Percentiles rank a stretch among this genome's conserved stretches.
These are phyloP conservation scores for Lablab purpureus DNA, from an alignment of 306 rosid genomes.

Conservation along the genomic window DNA sequence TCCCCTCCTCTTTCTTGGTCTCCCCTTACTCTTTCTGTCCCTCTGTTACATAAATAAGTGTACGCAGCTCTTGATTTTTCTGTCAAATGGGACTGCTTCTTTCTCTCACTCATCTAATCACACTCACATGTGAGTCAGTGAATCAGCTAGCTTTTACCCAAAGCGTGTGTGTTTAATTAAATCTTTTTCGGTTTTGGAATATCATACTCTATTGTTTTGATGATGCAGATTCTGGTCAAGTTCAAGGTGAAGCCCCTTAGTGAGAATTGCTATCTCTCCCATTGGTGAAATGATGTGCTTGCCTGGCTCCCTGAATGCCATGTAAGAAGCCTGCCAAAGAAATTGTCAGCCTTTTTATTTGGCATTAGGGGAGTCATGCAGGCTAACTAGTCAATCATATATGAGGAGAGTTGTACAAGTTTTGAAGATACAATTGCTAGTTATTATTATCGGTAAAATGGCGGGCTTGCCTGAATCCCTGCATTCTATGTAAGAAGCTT, in stretches of 20 bases:
- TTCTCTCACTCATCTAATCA: not conserved
- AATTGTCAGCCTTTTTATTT: constrained; percentile 59
- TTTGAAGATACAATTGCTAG: not conserved
- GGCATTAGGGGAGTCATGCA: constrained; percentile 83
- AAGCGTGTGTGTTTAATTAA: not conserved
- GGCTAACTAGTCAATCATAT: constrained; percentile 36
- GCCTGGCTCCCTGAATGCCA: constrained; percentile 99
- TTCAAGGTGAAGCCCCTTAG: not conserved
- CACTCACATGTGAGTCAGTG: not conserved
- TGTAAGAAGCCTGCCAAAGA: constrained; percentile 58
- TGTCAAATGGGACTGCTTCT: not conserved
- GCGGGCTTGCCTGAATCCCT: not conserved
- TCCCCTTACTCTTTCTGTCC: not conserved
- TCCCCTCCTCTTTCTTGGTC: not conserved
- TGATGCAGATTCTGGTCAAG: constrained; percentile 35
- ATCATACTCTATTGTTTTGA: not conserved
- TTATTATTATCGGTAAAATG: not conserved
- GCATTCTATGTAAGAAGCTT: not conserved
- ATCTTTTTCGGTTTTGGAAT: not conserved
- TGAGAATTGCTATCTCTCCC: not conserved
- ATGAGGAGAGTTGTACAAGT: not conserved
- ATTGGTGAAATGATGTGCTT: constrained; percentile 17
- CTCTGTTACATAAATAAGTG: constrained; percentile 1
- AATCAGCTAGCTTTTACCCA: not conserved
- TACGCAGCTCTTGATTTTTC: constrained; percentile 24